These are phyloP conservation scores for Stereocaulon alpinum DNA, from an alignment of 495 filamentous ascomycete genomes.

Conservation along the genomic window DNA sequence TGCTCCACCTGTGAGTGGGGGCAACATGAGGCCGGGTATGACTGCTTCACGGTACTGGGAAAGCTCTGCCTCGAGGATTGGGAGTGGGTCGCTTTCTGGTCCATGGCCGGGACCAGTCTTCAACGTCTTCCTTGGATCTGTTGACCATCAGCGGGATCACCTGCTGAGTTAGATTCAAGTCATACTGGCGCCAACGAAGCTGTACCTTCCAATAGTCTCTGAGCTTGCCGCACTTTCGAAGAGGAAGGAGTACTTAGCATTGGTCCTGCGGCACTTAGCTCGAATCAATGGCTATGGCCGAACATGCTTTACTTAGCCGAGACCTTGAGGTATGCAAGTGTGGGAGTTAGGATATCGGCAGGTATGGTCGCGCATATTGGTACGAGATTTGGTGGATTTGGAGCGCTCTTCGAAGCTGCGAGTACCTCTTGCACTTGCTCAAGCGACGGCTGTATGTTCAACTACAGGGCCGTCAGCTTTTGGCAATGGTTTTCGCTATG, in stretches of 20 bases:
- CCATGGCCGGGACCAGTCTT: conserved; percentile 84
- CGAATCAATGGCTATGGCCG: not conserved
- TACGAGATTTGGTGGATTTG: conserved; percentile 67
- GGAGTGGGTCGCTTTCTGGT: conserved; percentile 69
- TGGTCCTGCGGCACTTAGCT: conserved; percentile 8
- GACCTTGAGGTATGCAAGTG: conserved; percentile 83
- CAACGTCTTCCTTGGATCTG: conserved; percentile 73
- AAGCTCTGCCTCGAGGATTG: conserved; percentile 68
- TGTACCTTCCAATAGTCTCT: conserved; percentile 85
- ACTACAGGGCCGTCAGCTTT: conserved; percentile 5
- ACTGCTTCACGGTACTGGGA: conserved; percentile 63
- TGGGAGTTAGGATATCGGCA: conserved; percentile 85
- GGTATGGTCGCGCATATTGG: conserved; percentile 78
- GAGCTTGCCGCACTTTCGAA: conserved; percentile 89
- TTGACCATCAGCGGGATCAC: not conserved
- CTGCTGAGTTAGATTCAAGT: too few relatives aligned
- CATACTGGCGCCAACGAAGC: conserved; percentile 79
- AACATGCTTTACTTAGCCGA: conserved; percentile 51
- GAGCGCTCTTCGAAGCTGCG: conserved; percentile 34
- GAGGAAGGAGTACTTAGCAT: conserved; percentile 47
- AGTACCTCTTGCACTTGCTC: conserved; percentile 46
- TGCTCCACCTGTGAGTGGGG: conserved; percentile 79
- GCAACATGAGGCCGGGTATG: conserved; percentile 69
- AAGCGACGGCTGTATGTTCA: conserved; percentile 43
- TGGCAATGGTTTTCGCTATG: too few relatives aligned